These are phyloP conservation scores for Rhododendron molle DNA, from an alignment of 148 eudicot species.

Conservation along the genomic window DNA sequence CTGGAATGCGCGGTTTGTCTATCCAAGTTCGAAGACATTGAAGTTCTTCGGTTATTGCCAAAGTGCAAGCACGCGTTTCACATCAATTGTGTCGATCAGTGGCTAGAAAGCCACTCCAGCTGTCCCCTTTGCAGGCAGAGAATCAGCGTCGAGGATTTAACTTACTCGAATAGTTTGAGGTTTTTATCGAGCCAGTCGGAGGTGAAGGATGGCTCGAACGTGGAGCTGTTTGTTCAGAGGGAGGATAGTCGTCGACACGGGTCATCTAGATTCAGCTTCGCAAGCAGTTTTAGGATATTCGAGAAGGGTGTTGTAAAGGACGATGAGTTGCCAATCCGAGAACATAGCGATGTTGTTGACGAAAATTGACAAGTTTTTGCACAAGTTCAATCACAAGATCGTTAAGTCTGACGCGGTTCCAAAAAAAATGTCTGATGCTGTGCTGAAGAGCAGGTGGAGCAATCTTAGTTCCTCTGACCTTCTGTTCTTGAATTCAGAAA, in stretches of 20 bases:
- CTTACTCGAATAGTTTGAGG: constrained; percentile 38
- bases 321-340: constrained; percentile 37
- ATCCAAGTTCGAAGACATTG: constrained; percentile 56
- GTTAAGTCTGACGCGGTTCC: constrained; percentile 38
- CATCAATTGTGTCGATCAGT: constrained; percentile 53
- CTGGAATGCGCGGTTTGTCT: constrained; percentile 73
- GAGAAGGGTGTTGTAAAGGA: constrained; percentile 18
- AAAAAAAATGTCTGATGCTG: constrained; percentile 33
- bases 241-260: constrained; percentile 22
- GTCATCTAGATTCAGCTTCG: constrained; percentile 44
- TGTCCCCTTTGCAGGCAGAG: constrained; percentile 77
- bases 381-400: constrained; percentile 67
- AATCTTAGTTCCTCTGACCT: constrained; percentile 69
- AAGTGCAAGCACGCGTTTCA: constrained; percentile 84
- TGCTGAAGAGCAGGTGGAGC: constrained; percentile 75
- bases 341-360: not conserved
- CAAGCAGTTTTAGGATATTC: constrained; percentile 41
- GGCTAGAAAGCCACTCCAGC: constrained; percentile 71
- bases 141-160: constrained; percentile 42
- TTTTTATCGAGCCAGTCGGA: constrained; percentile 19
- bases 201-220: constrained; percentile 15
- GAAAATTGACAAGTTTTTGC: constrained; percentile 19
- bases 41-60: constrained; percentile 58
- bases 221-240: constrained; percentile 55
- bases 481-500: constrained; percentile 64